Evolutionary conservation across 495 filamentous ascomycete species (phyloP).

Genomic region (Aspergillus cavernicola): DNA sequence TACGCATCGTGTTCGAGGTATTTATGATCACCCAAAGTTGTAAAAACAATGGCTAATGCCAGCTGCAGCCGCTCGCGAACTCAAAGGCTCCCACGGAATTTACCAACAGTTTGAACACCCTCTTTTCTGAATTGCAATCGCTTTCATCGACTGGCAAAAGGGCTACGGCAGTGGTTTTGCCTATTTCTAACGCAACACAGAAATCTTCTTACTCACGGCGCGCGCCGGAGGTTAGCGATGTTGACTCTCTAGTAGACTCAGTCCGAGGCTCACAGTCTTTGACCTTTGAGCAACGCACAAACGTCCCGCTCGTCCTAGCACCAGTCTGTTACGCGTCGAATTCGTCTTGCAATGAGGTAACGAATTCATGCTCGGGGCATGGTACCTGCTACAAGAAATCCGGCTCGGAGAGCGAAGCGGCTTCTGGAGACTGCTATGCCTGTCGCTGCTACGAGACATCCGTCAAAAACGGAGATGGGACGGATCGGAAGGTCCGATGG

Average conservation of each 20-base stretch:
- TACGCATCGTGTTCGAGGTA: constrained; percentile 31
- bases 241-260: not conserved
- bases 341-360: constrained; percentile 56
- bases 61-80: constrained; percentile 1
- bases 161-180: constrained; percentile 25
- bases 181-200: not conserved
- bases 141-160: constrained; percentile 16
- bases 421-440: constrained; percentile 59
- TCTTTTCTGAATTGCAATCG: constrained; percentile 20
- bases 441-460: constrained; percentile 64
- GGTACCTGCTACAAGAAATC: constrained; percentile 66
- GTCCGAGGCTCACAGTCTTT: not conserved
- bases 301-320: not conserved
- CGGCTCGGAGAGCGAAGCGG: constrained; percentile 28
- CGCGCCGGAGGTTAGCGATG: not conserved
- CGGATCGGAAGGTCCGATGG: constrained; percentile 58
- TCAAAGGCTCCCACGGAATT: constrained; percentile 1
- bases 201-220: not conserved
- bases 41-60: constrained; percentile 2
- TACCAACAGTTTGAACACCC: constrained; percentile 15
- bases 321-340: constrained; percentile 61
- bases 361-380: constrained; percentile 72
- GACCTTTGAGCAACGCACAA: not conserved
- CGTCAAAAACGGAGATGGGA: constrained; percentile 43
- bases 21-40: not conserved